These are phyloP conservation scores for Scutellaria galericulata DNA, from an alignment of 257 asterid genomes.

Conservation along the genomic window DNA sequence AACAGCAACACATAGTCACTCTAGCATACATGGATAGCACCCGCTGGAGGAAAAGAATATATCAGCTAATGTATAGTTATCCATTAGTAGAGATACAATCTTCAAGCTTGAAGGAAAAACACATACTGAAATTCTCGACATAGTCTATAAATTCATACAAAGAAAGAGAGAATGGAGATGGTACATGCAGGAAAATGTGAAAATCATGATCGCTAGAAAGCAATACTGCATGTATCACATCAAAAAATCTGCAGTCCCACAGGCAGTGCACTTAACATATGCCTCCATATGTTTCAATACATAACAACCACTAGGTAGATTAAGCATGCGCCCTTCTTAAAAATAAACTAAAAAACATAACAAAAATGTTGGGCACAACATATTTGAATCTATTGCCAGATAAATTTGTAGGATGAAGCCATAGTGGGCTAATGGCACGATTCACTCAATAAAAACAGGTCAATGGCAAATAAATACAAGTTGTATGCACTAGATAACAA, in stretches of 20 bases:
- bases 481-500: no score
- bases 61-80: not conserved
- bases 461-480: no score
- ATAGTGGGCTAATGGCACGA: not conserved
- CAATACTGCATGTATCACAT: not conserved
- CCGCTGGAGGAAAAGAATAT: not conserved
- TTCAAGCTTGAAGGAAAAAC: not conserved
- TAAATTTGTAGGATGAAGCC: not conserved
- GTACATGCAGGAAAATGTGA: not conserved
- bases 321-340: not conserved
- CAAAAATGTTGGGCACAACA: not conserved
- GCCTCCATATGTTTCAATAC: not conserved
- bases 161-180: not conserved
- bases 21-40: constrained; percentile 4
- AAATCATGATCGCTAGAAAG: not conserved
- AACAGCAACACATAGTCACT: constrained; percentile 3
- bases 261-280: not conserved
- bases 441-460: not conserved
- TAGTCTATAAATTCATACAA: not conserved
- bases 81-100: constrained; percentile 8
- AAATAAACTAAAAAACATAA: not conserved
- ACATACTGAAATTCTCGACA: not conserved
- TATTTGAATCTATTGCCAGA: not conserved
- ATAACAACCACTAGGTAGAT: not conserved
- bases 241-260: not conserved